Evolutionary conservation across 2,329 filamentous ascomycete species (phyloP).

Genomic region (Dactylella cylindrospora): DNA sequence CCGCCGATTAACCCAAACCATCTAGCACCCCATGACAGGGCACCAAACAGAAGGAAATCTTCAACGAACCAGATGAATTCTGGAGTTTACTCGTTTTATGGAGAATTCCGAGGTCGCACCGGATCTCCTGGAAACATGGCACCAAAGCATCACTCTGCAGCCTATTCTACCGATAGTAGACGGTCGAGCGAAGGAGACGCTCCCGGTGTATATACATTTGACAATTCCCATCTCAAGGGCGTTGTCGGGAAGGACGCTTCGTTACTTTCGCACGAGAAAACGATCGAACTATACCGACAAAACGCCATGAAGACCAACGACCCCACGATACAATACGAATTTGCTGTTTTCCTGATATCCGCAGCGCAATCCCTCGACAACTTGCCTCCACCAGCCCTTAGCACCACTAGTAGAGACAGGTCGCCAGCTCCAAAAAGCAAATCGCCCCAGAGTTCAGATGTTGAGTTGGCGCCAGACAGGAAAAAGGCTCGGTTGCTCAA

Average conservation of each 20-base stretch:
- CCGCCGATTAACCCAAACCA: slow-evolving; percentile 49
- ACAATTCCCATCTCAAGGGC: slow-evolving; percentile 77
- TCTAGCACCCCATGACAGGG: slow-evolving; percentile 37
- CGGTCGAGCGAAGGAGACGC: slow-evolving; percentile 65
- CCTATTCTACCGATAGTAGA: slow-evolving; percentile 50
- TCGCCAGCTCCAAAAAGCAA: slow-evolving; percentile 50
- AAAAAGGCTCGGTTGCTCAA: slow-evolving; percentile 69
- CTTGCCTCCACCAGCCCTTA: slow-evolving; percentile 18
- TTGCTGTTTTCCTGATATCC: slow-evolving; percentile 90
- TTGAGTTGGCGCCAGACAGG: slow-evolving; percentile 57
- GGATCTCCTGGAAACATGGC: slow-evolving; percentile 30
- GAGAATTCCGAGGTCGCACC: slow-evolving; percentile 41
- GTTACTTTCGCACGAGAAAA: slow-evolving; percentile 85
- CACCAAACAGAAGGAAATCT: slow-evolving; percentile 39
- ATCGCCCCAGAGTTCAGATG: slow-evolving; percentile 49
- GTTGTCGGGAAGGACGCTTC: slow-evolving; percentile 87
- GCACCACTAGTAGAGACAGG: slow-evolving; percentile 41
- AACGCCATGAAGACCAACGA: slow-evolving; percentile 98
- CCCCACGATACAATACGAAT: slow-evolving; percentile 87
- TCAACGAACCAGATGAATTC: slow-evolving; percentile 7
- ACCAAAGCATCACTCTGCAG: slow-evolving; percentile 46
- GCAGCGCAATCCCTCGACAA: slow-evolving; percentile 63
- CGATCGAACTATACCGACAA: slow-evolving; percentile 92
- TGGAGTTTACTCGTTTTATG: slow-evolving; percentile 41
- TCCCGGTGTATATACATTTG: slow-evolving; percentile 63